Conservation (phyloP, 352 stramenopile genomes). For the Globisporangium rhizosaccharum region DNA sequence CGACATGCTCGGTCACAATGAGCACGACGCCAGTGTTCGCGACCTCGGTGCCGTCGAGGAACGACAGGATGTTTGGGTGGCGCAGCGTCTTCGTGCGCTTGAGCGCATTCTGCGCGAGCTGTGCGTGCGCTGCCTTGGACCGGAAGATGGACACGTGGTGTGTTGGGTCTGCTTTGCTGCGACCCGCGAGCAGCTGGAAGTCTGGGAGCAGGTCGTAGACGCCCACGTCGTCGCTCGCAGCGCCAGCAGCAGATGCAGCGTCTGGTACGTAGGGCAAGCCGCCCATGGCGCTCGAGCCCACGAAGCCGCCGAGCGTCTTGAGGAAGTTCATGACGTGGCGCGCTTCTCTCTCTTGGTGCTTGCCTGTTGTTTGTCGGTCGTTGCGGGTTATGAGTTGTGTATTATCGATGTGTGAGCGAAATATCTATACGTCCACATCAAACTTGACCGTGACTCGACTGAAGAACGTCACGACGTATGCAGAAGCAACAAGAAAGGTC, state of each 20-base stretch:
- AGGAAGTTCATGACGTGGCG: slow-evolving; percentile 78
- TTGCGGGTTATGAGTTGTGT: too few species aligned
- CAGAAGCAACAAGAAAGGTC: too few species aligned
- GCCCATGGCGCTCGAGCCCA: slow-evolving; percentile 61
- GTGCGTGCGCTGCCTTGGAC: slow-evolving; percentile 66
- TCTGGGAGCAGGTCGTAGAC: slow-evolving; percentile 63
- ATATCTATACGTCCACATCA: too few species aligned
- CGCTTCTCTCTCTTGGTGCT: too few species aligned
- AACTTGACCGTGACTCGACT: too few species aligned
- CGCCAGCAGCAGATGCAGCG: slow-evolving; percentile 3
- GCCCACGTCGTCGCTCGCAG: slow-evolving; percentile 21
- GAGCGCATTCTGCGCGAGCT: slow-evolving; percentile 89
- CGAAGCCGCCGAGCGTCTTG: slow-evolving; percentile 76
- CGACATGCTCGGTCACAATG: slow-evolving; percentile 93
- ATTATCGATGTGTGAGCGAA: too few species aligned
- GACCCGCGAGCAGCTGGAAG: slow-evolving; percentile 84
- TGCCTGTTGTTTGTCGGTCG: too few species aligned
- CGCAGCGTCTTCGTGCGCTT: slow-evolving; percentile 91
- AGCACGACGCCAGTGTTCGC: slow-evolving; percentile 84
- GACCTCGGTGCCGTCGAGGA: slow-evolving; percentile 75
- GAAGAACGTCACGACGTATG: too few species aligned
- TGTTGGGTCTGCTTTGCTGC: slow-evolving; percentile 74
- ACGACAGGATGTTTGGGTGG: slow-evolving; percentile 92
- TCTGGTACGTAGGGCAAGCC: slow-evolving; percentile 69
- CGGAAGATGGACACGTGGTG: slow-evolving; percentile 91